Base-by-base conservation (phyloP, 208 protist genomes). In the Trichomonas gallinae region DNA sequence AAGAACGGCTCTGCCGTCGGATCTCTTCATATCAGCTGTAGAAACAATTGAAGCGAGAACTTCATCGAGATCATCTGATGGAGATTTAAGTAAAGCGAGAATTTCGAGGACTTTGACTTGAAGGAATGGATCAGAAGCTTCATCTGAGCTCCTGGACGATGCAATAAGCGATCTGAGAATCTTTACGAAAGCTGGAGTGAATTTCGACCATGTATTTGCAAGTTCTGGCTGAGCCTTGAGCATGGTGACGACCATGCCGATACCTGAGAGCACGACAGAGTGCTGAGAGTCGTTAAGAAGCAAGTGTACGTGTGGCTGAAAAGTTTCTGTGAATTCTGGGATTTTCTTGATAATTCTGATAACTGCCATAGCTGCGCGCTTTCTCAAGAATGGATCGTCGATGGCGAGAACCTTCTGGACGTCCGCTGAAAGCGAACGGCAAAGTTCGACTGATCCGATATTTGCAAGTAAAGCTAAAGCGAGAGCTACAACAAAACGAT, bases 321-420 rank as follows among this genome's bases (percentile, higher is more conserved):
- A 93, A 40, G 87, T 93, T 51, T 93, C 87, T 34, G 36, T 40
- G 8, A 51, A 93, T n/a, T 93, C 87, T 51, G 87, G 87, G 3
- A 93, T 11, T 93, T 93, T 93, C 13, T 93, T 93, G 40, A 93
- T 93, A 51, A 93, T 93, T 48, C 87, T 23, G 36, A 93, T 93
- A 51, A 93, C 87, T 17, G 87, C 87, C 87, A 93, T 93, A 8
- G 87, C 87, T 17, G 87, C 87, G 8, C 87, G 40, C 31, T 93
- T 93, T 4, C 44, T 48, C 11, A 93, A 44, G n/a, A 93, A 93
- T 21, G 87, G 87, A 36, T 93, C 87, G 51, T 51, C 44, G 10
- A 93, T 58, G 15, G 42, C 87, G 44, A 93, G 87, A 38, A 93
- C 44, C 34, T 93, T 93, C 9, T 93, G 87, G 44, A 93, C 87